A percentile compares a stretch with the other conserved stretches of the same genome.
Conservation (phyloP, 805 yeast species). For the Kuraishia cidri region DNA sequence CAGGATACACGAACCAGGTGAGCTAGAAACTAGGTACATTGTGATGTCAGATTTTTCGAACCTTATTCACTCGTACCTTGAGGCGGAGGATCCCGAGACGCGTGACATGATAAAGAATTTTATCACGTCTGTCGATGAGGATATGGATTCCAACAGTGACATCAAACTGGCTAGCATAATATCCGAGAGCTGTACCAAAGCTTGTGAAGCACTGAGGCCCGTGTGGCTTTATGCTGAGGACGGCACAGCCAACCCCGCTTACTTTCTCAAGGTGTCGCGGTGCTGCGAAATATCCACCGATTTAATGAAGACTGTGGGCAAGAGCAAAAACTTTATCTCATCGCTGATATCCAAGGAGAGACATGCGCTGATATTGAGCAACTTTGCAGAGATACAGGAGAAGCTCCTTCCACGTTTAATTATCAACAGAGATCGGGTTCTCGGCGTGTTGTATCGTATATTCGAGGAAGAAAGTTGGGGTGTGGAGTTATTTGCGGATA, state of each 20-base stretch:
- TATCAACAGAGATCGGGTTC: background rate
- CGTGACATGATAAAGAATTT: background rate
- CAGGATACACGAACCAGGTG: background rate
- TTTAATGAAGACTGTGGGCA: background rate
- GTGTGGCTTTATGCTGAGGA: background rate
- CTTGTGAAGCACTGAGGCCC: background rate
- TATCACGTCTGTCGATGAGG: background rate
- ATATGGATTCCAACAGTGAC: background rate
- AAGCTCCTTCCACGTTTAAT: background rate
- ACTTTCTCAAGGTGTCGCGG: background rate
- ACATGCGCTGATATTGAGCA: background rate
- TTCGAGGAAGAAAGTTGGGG: background rate
- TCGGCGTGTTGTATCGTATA: background rate
- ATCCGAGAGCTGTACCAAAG: constrained; percentile 1
- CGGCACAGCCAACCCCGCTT: background rate
- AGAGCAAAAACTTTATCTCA: background rate
- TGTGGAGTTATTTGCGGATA: background rate
- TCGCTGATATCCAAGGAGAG: background rate
- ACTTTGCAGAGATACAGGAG: background rate
- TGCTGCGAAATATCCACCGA: background rate
- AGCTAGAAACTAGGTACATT: background rate
- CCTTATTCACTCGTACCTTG: background rate
- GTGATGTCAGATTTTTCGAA: background rate
- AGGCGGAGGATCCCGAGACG: background rate
- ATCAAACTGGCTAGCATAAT: constrained; percentile 1